These are phyloP conservation scores for Recurvomyces mirabilis DNA, from an alignment of 495 filamentous ascomycete genomes.

Conservation along the genomic window DNA sequence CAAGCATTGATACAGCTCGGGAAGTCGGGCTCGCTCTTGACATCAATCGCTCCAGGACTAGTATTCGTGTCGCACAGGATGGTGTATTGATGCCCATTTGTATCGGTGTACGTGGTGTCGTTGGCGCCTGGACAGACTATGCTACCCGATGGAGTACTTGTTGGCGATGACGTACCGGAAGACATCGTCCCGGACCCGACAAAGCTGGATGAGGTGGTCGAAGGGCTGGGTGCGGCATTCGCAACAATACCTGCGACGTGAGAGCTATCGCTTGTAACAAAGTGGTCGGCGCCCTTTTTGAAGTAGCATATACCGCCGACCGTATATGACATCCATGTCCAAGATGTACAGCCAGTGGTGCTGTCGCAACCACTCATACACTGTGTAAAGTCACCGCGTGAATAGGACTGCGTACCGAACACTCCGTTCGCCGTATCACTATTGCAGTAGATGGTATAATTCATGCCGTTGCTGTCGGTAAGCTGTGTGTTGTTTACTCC, in stretches of 20 bases:
- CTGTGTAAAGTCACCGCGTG: slow-evolving; percentile 1
- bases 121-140: slow-evolving; percentile 9
- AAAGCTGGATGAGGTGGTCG: too few relatives aligned
- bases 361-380: slow-evolving; percentile 2
- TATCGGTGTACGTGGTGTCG: slow-evolving; percentile 4
- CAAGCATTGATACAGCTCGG: neutral
- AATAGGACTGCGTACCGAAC: neutral
- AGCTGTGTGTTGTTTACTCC: slow-evolving; percentile 1
- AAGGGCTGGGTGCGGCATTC: neutral
- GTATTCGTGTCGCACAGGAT: neutral
- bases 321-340: neutral
- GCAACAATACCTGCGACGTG: neutral
- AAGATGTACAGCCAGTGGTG: neutral
- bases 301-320: slow-evolving; percentile 6
- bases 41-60: neutral
- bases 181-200: too few relatives aligned
- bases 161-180: too few relatives aligned
- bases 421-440: neutral
- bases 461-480: slow-evolving; percentile 9
- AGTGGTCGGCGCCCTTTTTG: neutral
- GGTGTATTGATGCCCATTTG: neutral
- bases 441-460: slow-evolving; percentile 6
- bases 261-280: neutral
- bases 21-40: neutral
- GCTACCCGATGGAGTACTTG: too few relatives aligned